Base-by-base conservation (phyloP, 225 moss, liverwort and hornwort genomes). In the Antitrichia curtipendula region DNA sequence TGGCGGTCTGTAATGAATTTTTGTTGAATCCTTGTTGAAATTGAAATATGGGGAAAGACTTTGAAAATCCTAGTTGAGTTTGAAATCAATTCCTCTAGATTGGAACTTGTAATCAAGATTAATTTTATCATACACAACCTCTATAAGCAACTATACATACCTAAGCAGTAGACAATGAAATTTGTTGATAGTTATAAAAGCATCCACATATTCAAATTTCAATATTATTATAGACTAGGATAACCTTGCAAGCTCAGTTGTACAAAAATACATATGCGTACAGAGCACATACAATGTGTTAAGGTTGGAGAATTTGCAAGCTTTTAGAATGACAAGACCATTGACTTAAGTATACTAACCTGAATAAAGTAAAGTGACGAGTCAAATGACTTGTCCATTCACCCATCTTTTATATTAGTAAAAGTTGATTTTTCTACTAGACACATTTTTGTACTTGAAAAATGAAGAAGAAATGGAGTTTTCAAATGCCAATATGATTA, bases 221-320 rank as follows among this genome's bases (percentile, higher is more conserved):
- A 69, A 40, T 69, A 40, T 12, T n/a, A 7, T n/a, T 23, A 12
- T 12, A 38, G 2, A 38, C 38, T 38, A 22, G 6, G 20, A 0
- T n/a, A 66, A 12, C 0, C 12, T n/a, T 66, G 1, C 1, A 0
- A 4, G 8, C 24, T 13, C 40, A 69, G 13, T 7, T 40, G 13
- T 41, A 41, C 2, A 70, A 41, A 41, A 70, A 70, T 40, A 25
- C 0, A 41, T 1, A 8, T 25, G 14, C 1, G 1, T 0, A 21
- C 4, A 0, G 0, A 38, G 23, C 1, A 13, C 12, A 22, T 0
- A 0, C 4, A 68, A 4, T 68, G 68, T 36, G 0, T 22, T 0
- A 22, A 0, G 38, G 22, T 4, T 38, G 4, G 4, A 68, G 7
- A 68, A 68, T 68, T 1, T 68, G 2, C 38, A n/a, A 38, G 69